phyloP scores from a whole-genome alignment of 805 yeast species.

The Cyberlindnera mrakii region DNA sequence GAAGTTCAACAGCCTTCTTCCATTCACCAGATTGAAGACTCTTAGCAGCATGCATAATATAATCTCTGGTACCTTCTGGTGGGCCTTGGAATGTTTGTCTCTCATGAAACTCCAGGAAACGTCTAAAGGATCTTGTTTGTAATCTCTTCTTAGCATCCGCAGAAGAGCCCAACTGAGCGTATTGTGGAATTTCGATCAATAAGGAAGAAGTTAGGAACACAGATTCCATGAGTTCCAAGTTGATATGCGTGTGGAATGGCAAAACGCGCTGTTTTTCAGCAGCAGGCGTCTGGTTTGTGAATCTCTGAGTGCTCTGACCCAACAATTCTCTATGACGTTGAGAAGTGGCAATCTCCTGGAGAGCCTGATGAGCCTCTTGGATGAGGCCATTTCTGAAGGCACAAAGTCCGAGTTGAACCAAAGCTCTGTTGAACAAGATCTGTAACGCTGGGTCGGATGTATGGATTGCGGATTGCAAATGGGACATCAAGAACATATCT shows the following conservation, averaged over 20 bases:
- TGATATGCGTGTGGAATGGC: conserved; percentile 98
- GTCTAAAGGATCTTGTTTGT: conserved; percentile 78
- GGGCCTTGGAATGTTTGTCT: conserved; percentile 96
- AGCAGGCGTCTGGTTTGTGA: conserved; percentile 44
- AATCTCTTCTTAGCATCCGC: conserved; percentile 56
- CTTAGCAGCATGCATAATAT: conserved; percentile 86
- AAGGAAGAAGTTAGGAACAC: conserved; percentile 87
- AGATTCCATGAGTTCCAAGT: conserved; percentile 89
- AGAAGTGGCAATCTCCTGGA: conserved; percentile 83
- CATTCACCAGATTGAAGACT: conserved; percentile 87
- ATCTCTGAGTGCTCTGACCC: conserved; percentile 83
- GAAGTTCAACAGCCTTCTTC: conserved; percentile 66
- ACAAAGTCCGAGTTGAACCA: conserved; percentile 91
- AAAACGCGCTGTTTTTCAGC: conserved; percentile 75
- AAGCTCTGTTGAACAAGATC: conserved; percentile 89
- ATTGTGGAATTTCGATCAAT: conserved; percentile 85
- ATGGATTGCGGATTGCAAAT: conserved; percentile 76
- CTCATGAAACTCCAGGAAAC: conserved; percentile 87
- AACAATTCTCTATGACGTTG: conserved; percentile 84
- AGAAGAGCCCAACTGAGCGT: conserved; percentile 61
- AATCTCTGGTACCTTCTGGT: conserved; percentile 93
- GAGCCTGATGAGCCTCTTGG: conserved; percentile 77
- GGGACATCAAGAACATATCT: conserved; percentile 81
- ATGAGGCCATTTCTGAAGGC: conserved; percentile 90
- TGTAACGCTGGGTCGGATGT: conserved; percentile 82